These are phyloP conservation scores for Citrullus mucosospermus DNA, from an alignment of 306 rosid genomes.

Conservation along the genomic window DNA sequence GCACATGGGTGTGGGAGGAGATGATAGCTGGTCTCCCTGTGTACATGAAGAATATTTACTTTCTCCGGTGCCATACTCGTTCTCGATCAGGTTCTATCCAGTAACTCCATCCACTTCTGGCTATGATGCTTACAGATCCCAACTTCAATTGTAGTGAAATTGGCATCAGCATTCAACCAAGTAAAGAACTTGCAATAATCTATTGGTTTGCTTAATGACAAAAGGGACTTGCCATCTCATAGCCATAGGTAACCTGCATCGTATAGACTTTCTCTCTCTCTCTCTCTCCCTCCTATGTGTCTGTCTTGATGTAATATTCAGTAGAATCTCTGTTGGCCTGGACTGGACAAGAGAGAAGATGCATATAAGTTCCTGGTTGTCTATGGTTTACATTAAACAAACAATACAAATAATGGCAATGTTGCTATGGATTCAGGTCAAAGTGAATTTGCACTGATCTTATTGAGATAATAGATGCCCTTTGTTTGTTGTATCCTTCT, in stretches of 20 bases:
- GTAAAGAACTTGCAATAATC: neutral
- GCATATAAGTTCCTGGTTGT: neutral
- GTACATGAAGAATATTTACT: constrained; percentile 55
- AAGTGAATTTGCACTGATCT: neutral
- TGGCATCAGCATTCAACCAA: neutral
- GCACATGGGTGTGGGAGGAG: constrained; percentile 96
- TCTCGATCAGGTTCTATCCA: constrained; percentile 52
- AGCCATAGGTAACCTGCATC: neutral
- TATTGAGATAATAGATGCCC: neutral
- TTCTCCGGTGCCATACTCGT: constrained; percentile 45
- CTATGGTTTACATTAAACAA: neutral
- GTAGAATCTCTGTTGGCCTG: neutral
- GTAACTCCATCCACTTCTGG: constrained; percentile 45
- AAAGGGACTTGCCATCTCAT: neutral
- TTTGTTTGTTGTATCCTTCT: neutral
- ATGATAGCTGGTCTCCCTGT: constrained; percentile 89
- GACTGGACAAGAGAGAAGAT: neutral
- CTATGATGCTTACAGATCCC: constrained; percentile 54
- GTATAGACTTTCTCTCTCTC: neutral
- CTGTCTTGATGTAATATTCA: neutral
- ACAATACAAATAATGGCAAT: neutral
- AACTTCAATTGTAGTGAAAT: constrained; percentile 26
- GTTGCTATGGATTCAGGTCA: neutral
- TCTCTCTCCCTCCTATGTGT: neutral
- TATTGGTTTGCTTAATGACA: neutral